These are phyloP conservation scores for Magnolia sinica DNA, from an alignment of 164 flowering plant genomes.

Conservation along the genomic window DNA sequence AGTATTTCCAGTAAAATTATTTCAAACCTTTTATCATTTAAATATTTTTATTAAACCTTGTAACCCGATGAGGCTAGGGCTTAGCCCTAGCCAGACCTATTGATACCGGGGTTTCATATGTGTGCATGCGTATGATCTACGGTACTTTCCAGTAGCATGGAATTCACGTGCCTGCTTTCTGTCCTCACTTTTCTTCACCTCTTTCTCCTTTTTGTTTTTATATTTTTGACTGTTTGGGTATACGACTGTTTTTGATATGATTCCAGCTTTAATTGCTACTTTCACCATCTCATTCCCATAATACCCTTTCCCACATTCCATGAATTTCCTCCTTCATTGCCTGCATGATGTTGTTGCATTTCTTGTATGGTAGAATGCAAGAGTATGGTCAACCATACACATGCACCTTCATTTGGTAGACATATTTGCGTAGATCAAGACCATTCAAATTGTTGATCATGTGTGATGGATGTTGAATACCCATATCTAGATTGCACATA, in stretches of 20 bases:
- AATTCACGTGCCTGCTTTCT: neutral
- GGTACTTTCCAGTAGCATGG: neutral
- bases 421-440: too few relatives aligned
- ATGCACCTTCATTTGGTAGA: neutral
- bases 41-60: too few relatives aligned
- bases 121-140: neutral
- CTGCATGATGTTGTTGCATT: slow-evolving; percentile 2
- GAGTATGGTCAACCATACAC: neutral
- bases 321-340: slow-evolving; percentile 18
- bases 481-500: too few relatives aligned
- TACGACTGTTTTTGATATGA: slow-evolving; percentile 4
- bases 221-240: slow-evolving; percentile 1
- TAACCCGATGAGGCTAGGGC: too few relatives aligned
- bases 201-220: neutral
- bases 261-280: slow-evolving; percentile 22
- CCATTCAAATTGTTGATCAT: too few relatives aligned
- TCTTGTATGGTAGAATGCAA: neutral
- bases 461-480: too few relatives aligned
- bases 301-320: slow-evolving; percentile 23
- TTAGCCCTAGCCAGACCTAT: too few relatives aligned
- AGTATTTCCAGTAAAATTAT: too few relatives aligned
- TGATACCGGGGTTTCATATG: too few relatives aligned
- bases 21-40: too few relatives aligned
- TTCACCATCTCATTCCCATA: slow-evolving; percentile 19
- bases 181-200: neutral